Evolutionary conservation across 352 stramenopile species (phyloP).

Genomic region (Phytophthora colocasiae): DNA sequence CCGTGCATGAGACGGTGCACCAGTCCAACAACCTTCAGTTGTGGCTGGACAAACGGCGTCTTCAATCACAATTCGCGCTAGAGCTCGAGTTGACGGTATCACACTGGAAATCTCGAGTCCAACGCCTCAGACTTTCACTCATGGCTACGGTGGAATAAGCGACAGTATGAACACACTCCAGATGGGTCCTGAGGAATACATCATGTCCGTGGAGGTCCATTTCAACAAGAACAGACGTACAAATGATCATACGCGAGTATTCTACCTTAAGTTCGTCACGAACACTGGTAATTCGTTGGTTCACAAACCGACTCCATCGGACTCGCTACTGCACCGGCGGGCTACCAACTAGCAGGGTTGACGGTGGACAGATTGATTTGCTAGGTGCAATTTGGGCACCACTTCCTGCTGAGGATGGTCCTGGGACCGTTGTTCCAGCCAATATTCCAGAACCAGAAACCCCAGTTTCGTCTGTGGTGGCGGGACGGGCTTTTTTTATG

Average conservation of each 20-base stretch:
- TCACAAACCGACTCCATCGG: constrained; percentile 1
- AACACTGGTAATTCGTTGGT: constrained; percentile 11
- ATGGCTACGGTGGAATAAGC: neutral
- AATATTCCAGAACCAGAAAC: neutral
- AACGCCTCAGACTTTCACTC: neutral
- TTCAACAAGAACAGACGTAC: constrained; percentile 1
- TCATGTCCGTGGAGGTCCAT: constrained; percentile 8
- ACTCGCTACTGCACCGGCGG: constrained; percentile 1
- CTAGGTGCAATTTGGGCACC: constrained; percentile 19
- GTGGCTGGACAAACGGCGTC: neutral
- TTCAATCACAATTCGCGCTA: constrained; percentile 5
- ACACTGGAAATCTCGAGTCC: neutral
- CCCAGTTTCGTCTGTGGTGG: neutral
- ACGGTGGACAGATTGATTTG: constrained; percentile 17
- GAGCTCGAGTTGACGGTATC: constrained; percentile 1
- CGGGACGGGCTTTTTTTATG: too few species aligned
- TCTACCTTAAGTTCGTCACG: constrained; percentile 19
- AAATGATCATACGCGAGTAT: constrained; percentile 10
- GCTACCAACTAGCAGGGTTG: constrained; percentile 16
- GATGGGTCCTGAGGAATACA: constrained; percentile 6
- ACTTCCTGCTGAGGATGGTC: neutral
- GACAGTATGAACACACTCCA: constrained; percentile 4
- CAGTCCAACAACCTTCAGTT: too few species aligned
- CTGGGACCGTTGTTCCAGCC: constrained; percentile 4
- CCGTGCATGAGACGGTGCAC: too few species aligned